These are phyloP conservation scores for Haplosporangium gracile DNA, from an alignment of 192 early-diverging fungal species.

Conservation along the genomic window DNA sequence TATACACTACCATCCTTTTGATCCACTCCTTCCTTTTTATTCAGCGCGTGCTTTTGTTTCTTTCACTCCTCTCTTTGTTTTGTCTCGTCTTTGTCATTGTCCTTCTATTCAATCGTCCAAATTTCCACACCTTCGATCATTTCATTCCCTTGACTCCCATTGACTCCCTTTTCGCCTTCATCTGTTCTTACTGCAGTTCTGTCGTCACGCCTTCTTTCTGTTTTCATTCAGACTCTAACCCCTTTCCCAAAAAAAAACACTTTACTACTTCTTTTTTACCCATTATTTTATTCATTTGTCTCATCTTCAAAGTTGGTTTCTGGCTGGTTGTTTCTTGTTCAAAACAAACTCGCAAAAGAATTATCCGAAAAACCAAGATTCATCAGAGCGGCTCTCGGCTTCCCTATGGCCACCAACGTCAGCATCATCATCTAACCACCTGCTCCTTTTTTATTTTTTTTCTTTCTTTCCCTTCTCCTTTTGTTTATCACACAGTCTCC, in stretches of 20 bases:
- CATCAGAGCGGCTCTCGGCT: neutral
- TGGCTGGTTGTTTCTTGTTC: neutral
- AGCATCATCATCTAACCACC: neutral
- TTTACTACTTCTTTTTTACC: neutral
- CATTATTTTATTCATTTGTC: neutral
- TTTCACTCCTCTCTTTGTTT: neutral
- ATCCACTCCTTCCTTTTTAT: neutral
- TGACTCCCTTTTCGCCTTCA: neutral
- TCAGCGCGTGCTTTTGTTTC: neutral
- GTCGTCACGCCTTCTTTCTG: neutral
- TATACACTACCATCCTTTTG: no score
- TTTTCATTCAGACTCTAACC: neutral
- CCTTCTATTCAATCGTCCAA: no score
- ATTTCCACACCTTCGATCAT: neutral
- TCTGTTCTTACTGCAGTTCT: neutral
- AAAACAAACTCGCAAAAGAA: neutral
- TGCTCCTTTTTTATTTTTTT: neutral
- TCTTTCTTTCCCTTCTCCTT: neutral
- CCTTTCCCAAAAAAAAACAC: neutral
- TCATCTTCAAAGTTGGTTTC: neutral
- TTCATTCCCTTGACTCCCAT: neutral
- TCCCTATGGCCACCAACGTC: neutral
- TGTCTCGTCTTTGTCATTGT: neutral
- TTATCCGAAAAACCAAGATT: neutral
- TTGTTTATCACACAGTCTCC: neutral